Percentiles rank a stretch among this genome's conserved stretches.
These are phyloP conservation scores for Termitomyces heimii DNA, from an alignment of 768 basidiomycete genomes.

Conservation along the genomic window DNA sequence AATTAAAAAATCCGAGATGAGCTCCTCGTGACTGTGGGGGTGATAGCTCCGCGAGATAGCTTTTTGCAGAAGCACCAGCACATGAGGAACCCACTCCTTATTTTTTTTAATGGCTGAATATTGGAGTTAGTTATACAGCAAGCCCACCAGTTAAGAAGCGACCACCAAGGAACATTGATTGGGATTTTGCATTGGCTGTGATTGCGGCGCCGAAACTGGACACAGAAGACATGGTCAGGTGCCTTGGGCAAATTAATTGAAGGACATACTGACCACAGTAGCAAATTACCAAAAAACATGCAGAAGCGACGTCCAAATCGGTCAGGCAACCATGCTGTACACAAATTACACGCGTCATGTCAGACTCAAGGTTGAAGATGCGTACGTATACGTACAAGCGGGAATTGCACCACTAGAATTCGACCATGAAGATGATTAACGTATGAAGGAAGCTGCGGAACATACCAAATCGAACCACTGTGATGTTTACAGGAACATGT, in stretches of 20 bases:
- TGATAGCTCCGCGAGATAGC: slow-evolving; percentile 45
- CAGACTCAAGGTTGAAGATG: background rate
- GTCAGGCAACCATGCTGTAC: slow-evolving; percentile 39
- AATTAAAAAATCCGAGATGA: slow-evolving; percentile 46
- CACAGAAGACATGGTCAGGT: background rate
- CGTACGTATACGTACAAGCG: slow-evolving; percentile 25
- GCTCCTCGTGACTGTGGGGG: slow-evolving; percentile 43
- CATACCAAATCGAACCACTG: slow-evolving; percentile 34
- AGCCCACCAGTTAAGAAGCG: slow-evolving; percentile 42
- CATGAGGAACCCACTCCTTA: slow-evolving; percentile 34
- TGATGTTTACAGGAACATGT: background rate
- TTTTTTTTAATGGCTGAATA: background rate
- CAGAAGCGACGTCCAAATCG: slow-evolving; percentile 42
- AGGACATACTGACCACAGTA: slow-evolving; percentile 31
- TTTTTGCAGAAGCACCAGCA: slow-evolving; percentile 44
- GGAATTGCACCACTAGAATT: slow-evolving; percentile 35
- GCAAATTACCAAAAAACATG: slow-evolving; percentile 42
- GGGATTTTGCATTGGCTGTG: slow-evolving; percentile 40
- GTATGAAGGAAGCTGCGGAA: background rate
- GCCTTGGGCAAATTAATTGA: background rate
- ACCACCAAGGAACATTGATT: slow-evolving; percentile 40
- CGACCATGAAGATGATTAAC: slow-evolving; percentile 16
- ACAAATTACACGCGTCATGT: background rate
- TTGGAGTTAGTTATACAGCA: background rate
- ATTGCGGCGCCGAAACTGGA: slow-evolving; percentile 39